Base-by-base conservation (phyloP, 164 flowering plant species). In the Dillenia turbinata region DNA sequence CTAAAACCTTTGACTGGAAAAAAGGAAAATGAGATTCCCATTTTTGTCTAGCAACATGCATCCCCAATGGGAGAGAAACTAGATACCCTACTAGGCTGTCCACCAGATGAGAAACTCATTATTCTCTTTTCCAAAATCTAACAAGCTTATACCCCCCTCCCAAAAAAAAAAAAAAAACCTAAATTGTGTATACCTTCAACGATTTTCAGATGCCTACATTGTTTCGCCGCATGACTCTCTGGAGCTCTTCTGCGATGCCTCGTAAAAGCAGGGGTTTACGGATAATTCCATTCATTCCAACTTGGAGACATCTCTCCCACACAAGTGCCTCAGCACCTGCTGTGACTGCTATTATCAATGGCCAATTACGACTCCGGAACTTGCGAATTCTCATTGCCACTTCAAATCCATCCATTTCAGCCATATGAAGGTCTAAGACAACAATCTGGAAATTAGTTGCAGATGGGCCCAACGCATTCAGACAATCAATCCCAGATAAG, bases 391-490 rank as follows among this genome's bases (percentile, higher is more conserved):
- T 81, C 60, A 54, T 61, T n/a, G 90, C 87, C 45, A 86, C 90
- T 66, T 89, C 97, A 69, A 79, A 94, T 0, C 97, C 99, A 66
- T 94, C 96, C 65, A 89, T 62, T 60, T 87, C 97, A 0, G 86
- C 80, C 94, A 92, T 74, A 47, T 91, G 90, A 61, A 94, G 85
- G 67, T 94, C 96, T 68, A 94, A 56, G 40, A 94, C 60, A 48
- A 89, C 73, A 1, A 91, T 70, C 66, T 81, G 89, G 58, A 74
- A 75, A 17, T 82, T 48, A 14, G 81, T 69, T 2, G 78, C 76
- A 9, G 83, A 69, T 0, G 85, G 71, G 0, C 81, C 79, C 10
- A 87, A 58, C 4, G 86, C 86, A 49, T 64, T 78, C 0, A 94
- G 86, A 75, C 99, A 92, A 53, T 88, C 96, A 44, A 66, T 78